Evolutionary conservation across 1,139 yeast species (phyloP).

Genomic region (Pichia sp.): DNA sequence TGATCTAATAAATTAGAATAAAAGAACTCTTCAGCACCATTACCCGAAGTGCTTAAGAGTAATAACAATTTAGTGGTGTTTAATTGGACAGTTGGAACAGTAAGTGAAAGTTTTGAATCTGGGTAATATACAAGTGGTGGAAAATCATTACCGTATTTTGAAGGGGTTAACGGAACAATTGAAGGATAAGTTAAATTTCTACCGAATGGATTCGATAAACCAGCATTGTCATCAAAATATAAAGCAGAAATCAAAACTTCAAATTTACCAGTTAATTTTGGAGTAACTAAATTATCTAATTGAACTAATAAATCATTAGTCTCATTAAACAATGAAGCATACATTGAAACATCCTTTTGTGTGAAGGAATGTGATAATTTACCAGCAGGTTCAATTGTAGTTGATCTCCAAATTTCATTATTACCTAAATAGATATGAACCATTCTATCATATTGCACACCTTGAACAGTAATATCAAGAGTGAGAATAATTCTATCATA

Average conservation of each 20-base stretch:
- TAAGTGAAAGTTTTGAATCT: conserved; percentile 31
- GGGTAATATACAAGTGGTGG: conserved; percentile 43
- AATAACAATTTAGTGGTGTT: conserved; percentile 56
- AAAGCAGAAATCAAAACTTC: conserved; percentile 45
- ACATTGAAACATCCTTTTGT: conserved; percentile 60
- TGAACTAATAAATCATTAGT: conserved; percentile 43
- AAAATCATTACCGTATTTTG: conserved; percentile 22
- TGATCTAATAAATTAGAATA: conserved; percentile 56
- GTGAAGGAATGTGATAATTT: conserved; percentile 39
- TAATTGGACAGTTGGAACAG: conserved; percentile 36
- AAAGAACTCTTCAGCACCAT: conserved; percentile 81
- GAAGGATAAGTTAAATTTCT: conserved; percentile 31
- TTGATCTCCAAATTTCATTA: conserved; percentile 73
- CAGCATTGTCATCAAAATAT: conserved; percentile 37
- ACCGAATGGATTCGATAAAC: conserved; percentile 9
- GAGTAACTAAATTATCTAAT: conserved; percentile 59
- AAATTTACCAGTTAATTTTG: conserved; percentile 55
- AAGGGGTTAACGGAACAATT: conserved; percentile 31
- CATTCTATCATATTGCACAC: conserved; percentile 72
- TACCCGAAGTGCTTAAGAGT: conserved; percentile 65
- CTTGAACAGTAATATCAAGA: conserved; percentile 51
- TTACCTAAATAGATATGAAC: conserved; percentile 64
- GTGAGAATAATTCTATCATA: conserved; percentile 59
- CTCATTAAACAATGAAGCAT: conserved; percentile 43
- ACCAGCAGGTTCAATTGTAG: conserved; percentile 71